Base-by-base conservation (phyloP, 2,329 filamentous ascomycete genomes). In the Blastomyces silverae region DNA sequence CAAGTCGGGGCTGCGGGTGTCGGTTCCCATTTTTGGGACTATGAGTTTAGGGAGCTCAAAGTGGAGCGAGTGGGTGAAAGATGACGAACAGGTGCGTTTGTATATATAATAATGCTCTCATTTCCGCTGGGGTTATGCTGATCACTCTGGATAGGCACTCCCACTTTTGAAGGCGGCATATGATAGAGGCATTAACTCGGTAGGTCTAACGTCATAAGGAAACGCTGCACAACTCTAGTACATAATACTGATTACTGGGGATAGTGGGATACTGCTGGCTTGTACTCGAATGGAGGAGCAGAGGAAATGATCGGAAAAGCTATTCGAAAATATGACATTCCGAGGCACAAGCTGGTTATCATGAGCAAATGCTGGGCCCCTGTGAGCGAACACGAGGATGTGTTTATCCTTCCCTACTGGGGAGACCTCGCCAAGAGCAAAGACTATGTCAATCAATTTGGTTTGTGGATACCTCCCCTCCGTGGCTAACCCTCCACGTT, bases 271-370 rank as follows among this genome's bases (percentile, higher is more conserved):
- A 75, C 73, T 62, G 68, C 67, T 64, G 69, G 83, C 69, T 80
- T 71, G 70, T 87, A 86, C 73, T 84, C 81, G 63, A 85, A 85
- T 66, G 84, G 84, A 31, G 75, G 73, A 0, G 83, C 80, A 3
- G 84, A 87, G 70, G 74, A 77, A 58, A 81, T 85, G 46, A 70
- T 73, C 44, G 84, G 80, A 65, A 85, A 84, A 70, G 83, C 84
- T 0, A 81, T 87, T 70, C 83, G 85, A 71, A 81, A 85, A 67
- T 85, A 83, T 75, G 75, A 80, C 22, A 80, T 87, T 22, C 83
- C 83, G 0, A 79, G 84, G 28, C 73, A 84, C 42, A 85, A 85
- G 68, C 71, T 87, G 5, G 78, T 85, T 63, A 81, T 87, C 53
- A 73, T 86, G 64, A 83, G 82, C 13, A 87, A 87, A 72, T 84